Percentiles rank a stretch among this genome's conserved stretches.
Evolutionary conservation across 2,329 filamentous ascomycete species (phyloP).

Genomic region (Coniochaeta ligniaria): DNA sequence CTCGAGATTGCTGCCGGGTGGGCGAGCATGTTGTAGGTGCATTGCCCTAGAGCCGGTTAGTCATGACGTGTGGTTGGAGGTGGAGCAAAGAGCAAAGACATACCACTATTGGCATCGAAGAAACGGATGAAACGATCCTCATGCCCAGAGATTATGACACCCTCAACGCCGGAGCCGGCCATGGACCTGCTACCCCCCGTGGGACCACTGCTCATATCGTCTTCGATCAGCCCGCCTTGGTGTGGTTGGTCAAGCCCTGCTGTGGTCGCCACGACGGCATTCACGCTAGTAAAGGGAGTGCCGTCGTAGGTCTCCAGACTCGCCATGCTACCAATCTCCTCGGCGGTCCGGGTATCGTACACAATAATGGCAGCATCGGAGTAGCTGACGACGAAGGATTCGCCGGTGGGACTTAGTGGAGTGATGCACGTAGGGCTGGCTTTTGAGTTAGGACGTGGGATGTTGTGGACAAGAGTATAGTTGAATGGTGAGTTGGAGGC

Average conservation of each 20-base stretch:
- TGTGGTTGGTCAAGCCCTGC: conserved; percentile 70
- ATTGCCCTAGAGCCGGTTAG: conserved; percentile 64
- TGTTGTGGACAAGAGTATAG: conserved; percentile 81
- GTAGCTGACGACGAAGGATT: conserved; percentile 90
- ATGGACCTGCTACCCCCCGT: conserved; percentile 60
- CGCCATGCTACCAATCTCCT: conserved; percentile 88
- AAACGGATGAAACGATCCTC: conserved; percentile 95
- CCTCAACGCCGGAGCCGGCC: conserved; percentile 76
- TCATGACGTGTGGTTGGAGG: not conserved
- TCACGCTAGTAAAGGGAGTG: conserved; percentile 72
- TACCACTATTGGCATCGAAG: conserved; percentile 98
- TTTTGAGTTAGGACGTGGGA: conserved; percentile 58
- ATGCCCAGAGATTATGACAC: conserved; percentile 91
- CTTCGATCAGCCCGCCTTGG: conserved; percentile 55
- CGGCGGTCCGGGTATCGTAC: conserved; percentile 86
- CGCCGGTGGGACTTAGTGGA: conserved; percentile 74
- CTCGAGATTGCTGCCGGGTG: conserved; percentile 91
- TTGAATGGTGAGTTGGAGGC: conserved; percentile 82
- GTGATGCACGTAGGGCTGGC: conserved; percentile 87
- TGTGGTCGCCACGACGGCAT: conserved; percentile 83
- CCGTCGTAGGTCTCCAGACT: conserved; percentile 91
- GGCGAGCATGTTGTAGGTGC: conserved; percentile 97
- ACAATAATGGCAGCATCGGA: conserved; percentile 84
- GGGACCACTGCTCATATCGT: conserved; percentile 65
- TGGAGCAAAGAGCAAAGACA: conserved; percentile 26